These are phyloP conservation scores for Pilaira anomala DNA, from an alignment of 192 early-diverging fungal genomes.

Conservation along the genomic window DNA sequence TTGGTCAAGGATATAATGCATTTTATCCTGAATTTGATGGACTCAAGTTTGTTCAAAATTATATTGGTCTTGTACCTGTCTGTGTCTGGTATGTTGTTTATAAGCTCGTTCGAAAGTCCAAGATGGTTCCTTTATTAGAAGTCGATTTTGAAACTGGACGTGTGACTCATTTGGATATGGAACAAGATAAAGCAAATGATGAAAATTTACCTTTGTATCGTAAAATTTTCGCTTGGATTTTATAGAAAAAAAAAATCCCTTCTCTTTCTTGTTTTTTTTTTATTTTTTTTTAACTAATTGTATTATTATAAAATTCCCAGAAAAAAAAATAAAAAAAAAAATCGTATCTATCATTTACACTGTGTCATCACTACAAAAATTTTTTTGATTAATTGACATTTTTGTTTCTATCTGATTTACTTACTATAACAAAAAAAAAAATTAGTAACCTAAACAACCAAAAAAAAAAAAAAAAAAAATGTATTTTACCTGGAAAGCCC, in stretches of 20 bases:
- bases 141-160: constrained; percentile 60
- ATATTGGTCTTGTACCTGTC: constrained; percentile 59
- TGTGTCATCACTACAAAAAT: not conserved
- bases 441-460: no score
- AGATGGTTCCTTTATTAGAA: constrained; percentile 56
- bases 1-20: constrained; percentile 59
- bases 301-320: not conserved
- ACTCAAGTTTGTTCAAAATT: constrained; percentile 49
- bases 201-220: constrained; percentile 6
- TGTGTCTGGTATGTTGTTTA: constrained; percentile 55
- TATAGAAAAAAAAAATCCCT: not conserved
- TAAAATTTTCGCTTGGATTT: constrained; percentile 2
- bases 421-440: not conserved
- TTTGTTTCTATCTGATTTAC: not conserved
- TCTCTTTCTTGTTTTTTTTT: not conserved
- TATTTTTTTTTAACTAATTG: not conserved
- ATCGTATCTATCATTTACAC: not conserved
- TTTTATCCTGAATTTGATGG: constrained; percentile 52
- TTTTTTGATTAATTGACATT: no score
- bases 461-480: not conserved
- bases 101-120: constrained; percentile 56
- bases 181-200: constrained; percentile 16
- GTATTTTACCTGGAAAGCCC: constrained; percentile 52
- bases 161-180: constrained; percentile 25
- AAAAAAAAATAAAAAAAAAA: not conserved